Evolutionary conservation across 2,329 filamentous ascomycete genomes (phyloP).

Genomic region (Colletotrichum higginsianum): DNA sequence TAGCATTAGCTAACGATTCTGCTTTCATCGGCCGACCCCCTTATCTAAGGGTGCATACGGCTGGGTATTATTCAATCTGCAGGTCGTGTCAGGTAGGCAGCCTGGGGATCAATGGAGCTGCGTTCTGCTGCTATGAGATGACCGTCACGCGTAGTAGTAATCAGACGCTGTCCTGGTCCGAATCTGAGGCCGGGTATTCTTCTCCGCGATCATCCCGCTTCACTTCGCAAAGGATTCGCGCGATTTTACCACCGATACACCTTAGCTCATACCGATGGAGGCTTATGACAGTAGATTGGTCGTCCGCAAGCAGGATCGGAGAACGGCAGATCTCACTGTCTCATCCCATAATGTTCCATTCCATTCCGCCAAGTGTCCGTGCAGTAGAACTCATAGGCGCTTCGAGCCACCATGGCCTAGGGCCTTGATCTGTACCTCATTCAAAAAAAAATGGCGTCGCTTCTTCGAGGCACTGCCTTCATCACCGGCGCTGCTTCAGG

Average conservation of each 20-base stretch:
- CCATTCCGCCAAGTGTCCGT: background rate
- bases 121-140: background rate
- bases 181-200: background rate
- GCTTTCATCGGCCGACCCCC: background rate
- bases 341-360: background rate
- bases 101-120: background rate
- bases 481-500: conserved; percentile 64
- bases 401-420: background rate
- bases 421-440: too few species aligned
- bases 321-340: background rate
- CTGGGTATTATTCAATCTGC: too few species aligned
- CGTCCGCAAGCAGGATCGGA: background rate
- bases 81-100: background rate
- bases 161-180: background rate
- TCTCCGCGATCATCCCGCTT: conserved; percentile 1
- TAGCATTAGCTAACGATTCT: background rate
- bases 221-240: background rate
- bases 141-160: background rate
- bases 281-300: background rate
- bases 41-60: too few species aligned
- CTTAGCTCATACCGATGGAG: background rate
- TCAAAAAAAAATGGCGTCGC: conserved; percentile 51
- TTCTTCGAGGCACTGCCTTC: conserved; percentile 62
- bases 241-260: background rate
- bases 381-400: background rate